Evolutionary conservation across 768 basidiomycete genomes (phyloP).

Genomic region (Chalciporus sphaerocephalus): DNA sequence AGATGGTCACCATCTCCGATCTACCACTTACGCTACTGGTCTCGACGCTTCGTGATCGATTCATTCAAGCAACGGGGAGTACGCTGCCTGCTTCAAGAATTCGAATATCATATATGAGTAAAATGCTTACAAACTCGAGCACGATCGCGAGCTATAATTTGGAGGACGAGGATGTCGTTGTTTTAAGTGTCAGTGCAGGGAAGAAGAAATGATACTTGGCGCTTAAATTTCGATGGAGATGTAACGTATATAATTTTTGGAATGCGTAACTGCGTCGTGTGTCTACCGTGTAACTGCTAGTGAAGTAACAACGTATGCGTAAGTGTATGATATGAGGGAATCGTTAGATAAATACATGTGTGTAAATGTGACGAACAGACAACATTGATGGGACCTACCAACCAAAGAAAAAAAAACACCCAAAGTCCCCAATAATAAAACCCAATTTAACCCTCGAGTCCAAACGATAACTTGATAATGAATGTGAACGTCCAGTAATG

Average conservation of each 20-base stretch:
- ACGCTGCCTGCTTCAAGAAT: constrained; percentile 77
- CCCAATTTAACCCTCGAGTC: no score
- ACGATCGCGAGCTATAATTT: constrained; percentile 85
- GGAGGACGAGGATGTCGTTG: constrained; percentile 84
- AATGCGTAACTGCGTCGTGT: constrained; percentile 12
- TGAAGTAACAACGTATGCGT: no score
- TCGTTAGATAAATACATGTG: constrained; percentile 16
- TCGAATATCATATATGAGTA: constrained; percentile 71
- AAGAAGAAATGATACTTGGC: constrained; percentile 57
- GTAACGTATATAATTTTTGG: constrained; percentile 4
- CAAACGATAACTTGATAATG: neutral
- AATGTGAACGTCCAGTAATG: constrained; percentile 3
- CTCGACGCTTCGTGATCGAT: constrained; percentile 86
- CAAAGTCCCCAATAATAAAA: neutral
- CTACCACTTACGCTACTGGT: constrained; percentile 81
- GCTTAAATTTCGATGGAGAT: constrained; percentile 7
- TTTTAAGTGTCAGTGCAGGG: constrained; percentile 69
- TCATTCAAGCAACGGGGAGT: constrained; percentile 73
- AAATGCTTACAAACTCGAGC: constrained; percentile 83
- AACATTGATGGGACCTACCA: neutral
- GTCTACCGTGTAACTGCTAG: neutral
- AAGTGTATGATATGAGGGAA: neutral
- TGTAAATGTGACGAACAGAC: constrained; percentile 12
- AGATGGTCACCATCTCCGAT: constrained; percentile 71
- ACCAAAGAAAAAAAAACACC: constrained; percentile 3